These are phyloP conservation scores for Pseudevernia furfuracea DNA, from an alignment of 495 filamentous ascomycete genomes.

Conservation along the genomic window DNA sequence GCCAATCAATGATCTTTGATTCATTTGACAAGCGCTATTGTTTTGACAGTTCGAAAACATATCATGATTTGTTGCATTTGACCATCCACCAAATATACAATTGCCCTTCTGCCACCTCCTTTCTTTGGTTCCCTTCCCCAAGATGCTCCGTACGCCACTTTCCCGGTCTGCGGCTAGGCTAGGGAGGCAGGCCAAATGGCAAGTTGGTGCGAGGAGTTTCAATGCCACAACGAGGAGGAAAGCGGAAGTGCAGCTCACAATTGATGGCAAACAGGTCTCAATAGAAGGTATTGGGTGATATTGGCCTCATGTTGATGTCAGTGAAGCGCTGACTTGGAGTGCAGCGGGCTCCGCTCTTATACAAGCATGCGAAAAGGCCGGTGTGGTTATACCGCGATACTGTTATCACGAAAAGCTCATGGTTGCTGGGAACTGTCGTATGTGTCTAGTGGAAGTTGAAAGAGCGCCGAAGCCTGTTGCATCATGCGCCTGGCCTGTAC, in stretches of 20 bases:
- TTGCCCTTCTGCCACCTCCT: slow-evolving; percentile 22
- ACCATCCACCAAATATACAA: slow-evolving; percentile 8
- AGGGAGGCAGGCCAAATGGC: slow-evolving; percentile 53
- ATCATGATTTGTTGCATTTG: slow-evolving; percentile 26
- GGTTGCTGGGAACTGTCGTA: slow-evolving; percentile 99
- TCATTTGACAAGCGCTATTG: slow-evolving; percentile 7
- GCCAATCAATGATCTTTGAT: not conserved
- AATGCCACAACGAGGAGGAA: slow-evolving; percentile 59
- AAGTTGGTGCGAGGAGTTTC: slow-evolving; percentile 59
- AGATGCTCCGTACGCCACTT: slow-evolving; percentile 82
- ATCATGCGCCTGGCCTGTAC: slow-evolving; percentile 97
- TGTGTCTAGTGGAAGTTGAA: slow-evolving; percentile 98
- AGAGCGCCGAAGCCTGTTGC: slow-evolving; percentile 91
- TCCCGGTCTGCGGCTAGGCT: slow-evolving; percentile 79
- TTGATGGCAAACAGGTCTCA: slow-evolving; percentile 93
- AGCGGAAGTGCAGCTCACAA: slow-evolving; percentile 90
- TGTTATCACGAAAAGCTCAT: slow-evolving; percentile 99
- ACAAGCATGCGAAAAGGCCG: slow-evolving; percentile 97
- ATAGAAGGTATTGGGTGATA: slow-evolving; percentile 82
- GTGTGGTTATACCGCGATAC: slow-evolving; percentile 87
- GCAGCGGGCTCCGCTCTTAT: slow-evolving; percentile 81
- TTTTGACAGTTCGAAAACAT: not conserved
- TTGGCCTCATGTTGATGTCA: not conserved
- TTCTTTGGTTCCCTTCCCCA: slow-evolving; percentile 40
- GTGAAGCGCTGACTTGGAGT: slow-evolving; percentile 11